Conservation (phyloP, 306 rosid genomes). For the Sphenostylis stenocarpa region DNA sequence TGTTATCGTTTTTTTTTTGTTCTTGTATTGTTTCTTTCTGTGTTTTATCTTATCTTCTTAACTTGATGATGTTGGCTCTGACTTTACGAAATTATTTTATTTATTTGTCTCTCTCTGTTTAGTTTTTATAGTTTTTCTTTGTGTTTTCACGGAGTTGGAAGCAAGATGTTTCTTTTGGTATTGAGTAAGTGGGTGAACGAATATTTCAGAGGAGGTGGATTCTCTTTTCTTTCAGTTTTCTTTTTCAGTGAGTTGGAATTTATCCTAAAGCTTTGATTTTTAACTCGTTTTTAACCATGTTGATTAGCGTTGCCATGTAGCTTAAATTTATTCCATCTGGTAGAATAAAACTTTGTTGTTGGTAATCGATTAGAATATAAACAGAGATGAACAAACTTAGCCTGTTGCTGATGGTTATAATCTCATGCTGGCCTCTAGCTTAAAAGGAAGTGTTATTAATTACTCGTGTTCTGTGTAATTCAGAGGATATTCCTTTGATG, state of each 20-base stretch:
- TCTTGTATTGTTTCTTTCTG: neutral
- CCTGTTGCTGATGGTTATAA: neutral
- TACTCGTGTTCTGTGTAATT: neutral
- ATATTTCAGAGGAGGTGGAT: neutral
- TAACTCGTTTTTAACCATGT: no score
- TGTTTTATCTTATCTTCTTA: neutral
- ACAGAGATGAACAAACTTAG: neutral
- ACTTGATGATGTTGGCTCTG: slow-evolving; percentile 8
- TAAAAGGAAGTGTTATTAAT: neutral
- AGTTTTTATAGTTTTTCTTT: neutral
- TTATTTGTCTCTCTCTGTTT: neutral
- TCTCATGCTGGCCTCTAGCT: neutral
- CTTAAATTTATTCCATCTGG: neutral
- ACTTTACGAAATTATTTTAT: neutral
- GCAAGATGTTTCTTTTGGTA: slow-evolving; percentile 16
- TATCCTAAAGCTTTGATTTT: neutral
- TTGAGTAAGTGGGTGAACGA: neutral
- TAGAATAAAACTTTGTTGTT: no score
- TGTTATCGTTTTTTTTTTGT: neutral
- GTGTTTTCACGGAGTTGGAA: neutral
- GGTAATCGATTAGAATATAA: neutral
- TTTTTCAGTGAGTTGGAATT: neutral
- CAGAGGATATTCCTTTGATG: neutral
- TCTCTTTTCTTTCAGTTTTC: neutral
- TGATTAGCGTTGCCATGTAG: neutral